Evolutionary conservation across 352 stramenopile species (phyloP).

Genomic region (Phytophthora colocasiae): DNA sequence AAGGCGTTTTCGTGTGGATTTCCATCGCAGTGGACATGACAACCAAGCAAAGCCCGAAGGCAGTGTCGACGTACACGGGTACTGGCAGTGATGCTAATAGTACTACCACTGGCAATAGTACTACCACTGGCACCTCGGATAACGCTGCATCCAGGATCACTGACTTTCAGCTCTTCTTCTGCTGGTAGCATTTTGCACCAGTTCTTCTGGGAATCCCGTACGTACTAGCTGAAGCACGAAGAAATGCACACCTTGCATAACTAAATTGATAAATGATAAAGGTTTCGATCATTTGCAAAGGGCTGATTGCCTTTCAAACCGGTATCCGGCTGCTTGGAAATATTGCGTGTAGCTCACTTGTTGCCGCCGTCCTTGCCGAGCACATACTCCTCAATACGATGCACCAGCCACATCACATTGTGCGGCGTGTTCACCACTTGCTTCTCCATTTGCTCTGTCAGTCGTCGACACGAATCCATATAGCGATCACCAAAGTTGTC

Average conservation of each 20-base stretch:
- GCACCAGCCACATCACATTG: slow-evolving; percentile 60
- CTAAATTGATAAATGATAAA: too few species aligned
- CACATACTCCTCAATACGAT: slow-evolving; percentile 49
- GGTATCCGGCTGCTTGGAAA: too few species aligned
- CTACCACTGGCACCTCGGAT: neutral
- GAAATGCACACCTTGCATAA: too few species aligned
- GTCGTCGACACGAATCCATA: slow-evolving; percentile 65
- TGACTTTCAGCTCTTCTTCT: neutral
- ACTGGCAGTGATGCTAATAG: too few species aligned
- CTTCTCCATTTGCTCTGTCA: slow-evolving; percentile 77
- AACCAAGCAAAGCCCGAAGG: slow-evolving; percentile 2
- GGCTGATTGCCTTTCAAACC: too few species aligned
- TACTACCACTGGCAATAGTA: neutral
- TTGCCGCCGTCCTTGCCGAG: slow-evolving; percentile 40
- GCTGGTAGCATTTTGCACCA: neutral
- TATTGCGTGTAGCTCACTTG: too few species aligned
- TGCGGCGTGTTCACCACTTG: slow-evolving; percentile 49
- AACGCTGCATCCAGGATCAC: neutral
- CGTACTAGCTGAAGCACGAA: too few species aligned
- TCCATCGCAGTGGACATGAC: slow-evolving; percentile 35
- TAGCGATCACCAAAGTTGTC: slow-evolving; percentile 74
- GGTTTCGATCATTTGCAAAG: too few species aligned
- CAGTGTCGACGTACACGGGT: slow-evolving; percentile 10
- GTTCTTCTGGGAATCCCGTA: neutral
- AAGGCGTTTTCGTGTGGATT: slow-evolving; percentile 30